Base-by-base conservation (phyloP, 768 basidiomycete genomes). In the Kwoniella sp. region DNA sequence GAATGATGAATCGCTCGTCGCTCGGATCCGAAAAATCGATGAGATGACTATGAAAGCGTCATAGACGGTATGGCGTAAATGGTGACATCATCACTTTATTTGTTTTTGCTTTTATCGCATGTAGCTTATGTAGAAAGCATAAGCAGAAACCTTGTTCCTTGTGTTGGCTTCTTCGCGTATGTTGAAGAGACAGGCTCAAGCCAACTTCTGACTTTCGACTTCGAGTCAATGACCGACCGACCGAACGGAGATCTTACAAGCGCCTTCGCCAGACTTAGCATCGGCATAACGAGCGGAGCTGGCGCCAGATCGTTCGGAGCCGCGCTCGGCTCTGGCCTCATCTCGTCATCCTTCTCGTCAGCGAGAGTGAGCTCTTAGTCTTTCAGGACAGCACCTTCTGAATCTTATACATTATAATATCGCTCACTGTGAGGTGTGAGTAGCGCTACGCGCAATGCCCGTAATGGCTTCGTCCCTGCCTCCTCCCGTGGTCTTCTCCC, bases 401-500 rank as follows among this genome's bases (percentile, higher is more conserved):
- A n/a, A n/a, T n/a, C n/a, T n/a, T n/a, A n/a, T n/a, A n/a, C n/a
- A n/a, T n/a, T n/a, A n/a, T n/a, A n/a, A n/a, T n/a, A n/a, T n/a
- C n/a, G n/a, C n/a, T n/a, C n/a, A n/a, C n/a, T n/a, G n/a, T n/a
- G n/a, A n/a, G n/a, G n/a, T n/a, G n/a, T n/a, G n/a, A n/a, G n/a
- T n/a, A 22, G 25, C 50, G n/a, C 8, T 20, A n/a, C n/a, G n/a
- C n/a, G n/a, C 12, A 13, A 61, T 61, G 60, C 12, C 52, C 30
- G 20, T 34, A 7, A 41, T 48, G 8, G 34, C 50, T 17, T 9
- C 58, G 2, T 41, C 11, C 2, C 69, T 72, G 7, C 73, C 73
- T 26, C 73, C 71, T 0, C 70, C 71, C 3, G 57, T 63, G 4
- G 56, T 73, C 9, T 69, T 75, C 55, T 47, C 54, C 1, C 65